Percentiles rank a stretch among this genome's conserved stretches.
Conservation (phyloP, 306 rosid genomes). For the Castanospermum australe region DNA sequence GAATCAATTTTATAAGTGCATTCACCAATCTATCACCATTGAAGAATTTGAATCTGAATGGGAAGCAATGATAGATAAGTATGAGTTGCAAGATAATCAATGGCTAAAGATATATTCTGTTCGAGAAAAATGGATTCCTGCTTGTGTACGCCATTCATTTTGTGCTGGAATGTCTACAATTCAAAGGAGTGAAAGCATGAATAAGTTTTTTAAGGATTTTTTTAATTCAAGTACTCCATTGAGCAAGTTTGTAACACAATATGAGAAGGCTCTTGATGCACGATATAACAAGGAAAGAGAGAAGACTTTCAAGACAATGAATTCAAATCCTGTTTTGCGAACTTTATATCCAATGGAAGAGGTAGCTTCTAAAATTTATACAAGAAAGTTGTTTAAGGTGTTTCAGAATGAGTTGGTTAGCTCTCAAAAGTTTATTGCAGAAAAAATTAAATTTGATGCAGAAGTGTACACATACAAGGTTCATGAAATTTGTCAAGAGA, state of each 20-base stretch:
- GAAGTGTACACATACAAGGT: not conserved
- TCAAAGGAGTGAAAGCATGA: not conserved
- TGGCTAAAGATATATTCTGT: not conserved
- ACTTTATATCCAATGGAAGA: not conserved
- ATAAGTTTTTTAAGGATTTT: too few species aligned
- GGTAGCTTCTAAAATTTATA: not conserved
- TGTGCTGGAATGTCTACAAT: not conserved
- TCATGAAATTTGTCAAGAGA: not conserved
- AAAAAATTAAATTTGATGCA: too few species aligned
- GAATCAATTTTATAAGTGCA: not conserved
- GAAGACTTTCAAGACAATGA: not conserved
- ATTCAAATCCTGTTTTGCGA: too few species aligned
- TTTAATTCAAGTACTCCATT: not conserved
- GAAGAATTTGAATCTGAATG: not conserved
- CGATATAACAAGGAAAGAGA: not conserved
- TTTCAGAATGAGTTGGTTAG: not conserved
- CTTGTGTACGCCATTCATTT: not conserved
- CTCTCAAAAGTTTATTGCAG: not conserved
- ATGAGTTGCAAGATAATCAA: not conserved
- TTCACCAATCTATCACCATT: not conserved
- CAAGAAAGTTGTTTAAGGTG: not conserved
- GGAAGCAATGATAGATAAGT: not conserved
- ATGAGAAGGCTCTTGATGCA: not conserved
- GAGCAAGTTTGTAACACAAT: not conserved
- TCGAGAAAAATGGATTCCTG: not conserved